Conservation (phyloP, 129 eudicot species). For the Daucus carota region DNA sequence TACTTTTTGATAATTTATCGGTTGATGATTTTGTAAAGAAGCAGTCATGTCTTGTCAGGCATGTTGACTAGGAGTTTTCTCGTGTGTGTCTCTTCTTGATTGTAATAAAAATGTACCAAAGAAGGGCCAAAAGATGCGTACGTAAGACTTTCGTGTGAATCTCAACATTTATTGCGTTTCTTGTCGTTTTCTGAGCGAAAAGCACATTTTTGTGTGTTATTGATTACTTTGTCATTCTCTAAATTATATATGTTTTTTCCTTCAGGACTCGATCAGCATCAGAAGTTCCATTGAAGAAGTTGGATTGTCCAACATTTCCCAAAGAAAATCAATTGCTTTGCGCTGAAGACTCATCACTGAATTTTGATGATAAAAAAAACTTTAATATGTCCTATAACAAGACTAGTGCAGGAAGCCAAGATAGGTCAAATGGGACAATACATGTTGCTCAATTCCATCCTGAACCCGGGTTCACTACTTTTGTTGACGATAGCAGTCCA, state of each 20-base stretch:
- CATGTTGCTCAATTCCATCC: slow-evolving; percentile 63
- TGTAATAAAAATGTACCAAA: background rate
- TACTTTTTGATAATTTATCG: background rate
- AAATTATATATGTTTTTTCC: slow-evolving; percentile 20
- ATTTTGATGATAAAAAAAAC: slow-evolving; percentile 25
- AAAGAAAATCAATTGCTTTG: slow-evolving; percentile 11
- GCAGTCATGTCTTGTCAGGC: background rate
- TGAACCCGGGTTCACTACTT: slow-evolving; percentile 68
- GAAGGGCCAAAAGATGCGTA: background rate
- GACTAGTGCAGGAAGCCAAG: slow-evolving; percentile 42
- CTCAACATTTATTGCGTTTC: background rate
- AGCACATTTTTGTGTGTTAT: background rate
- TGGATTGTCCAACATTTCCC: slow-evolving; percentile 18
- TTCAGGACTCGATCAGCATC: slow-evolving; percentile 36
- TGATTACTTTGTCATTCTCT: background rate
- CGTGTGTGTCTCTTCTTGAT: background rate
- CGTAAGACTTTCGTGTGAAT: background rate
- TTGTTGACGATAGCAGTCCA: slow-evolving; percentile 46
- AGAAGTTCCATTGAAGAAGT: slow-evolving; percentile 22
- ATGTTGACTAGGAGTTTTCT: background rate
- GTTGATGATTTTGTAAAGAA: background rate
- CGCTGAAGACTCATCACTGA: slow-evolving; percentile 15
- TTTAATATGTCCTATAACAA: slow-evolving; percentile 68
- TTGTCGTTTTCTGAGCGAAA: background rate
- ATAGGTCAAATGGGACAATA: slow-evolving; percentile 43